Conservation (phyloP, 345 rosid genomes). For the Trapa bicornis region DNA sequence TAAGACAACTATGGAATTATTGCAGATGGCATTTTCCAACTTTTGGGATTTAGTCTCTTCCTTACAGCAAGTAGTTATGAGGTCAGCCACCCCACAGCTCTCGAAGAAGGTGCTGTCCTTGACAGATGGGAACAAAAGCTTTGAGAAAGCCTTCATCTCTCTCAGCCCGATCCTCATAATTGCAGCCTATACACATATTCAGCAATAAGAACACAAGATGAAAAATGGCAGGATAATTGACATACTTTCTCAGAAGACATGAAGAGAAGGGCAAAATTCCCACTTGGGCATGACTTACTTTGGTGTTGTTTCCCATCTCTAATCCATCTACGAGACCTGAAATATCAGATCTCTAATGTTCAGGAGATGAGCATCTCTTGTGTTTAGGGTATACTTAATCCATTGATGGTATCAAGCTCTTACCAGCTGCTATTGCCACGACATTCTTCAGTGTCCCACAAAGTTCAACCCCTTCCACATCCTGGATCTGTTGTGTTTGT, state of each 20-base stretch:
- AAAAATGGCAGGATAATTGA: background rate
- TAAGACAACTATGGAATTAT: background rate
- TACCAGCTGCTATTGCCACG: constrained; percentile 91
- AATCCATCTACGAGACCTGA: constrained; percentile 89
- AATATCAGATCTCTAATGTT: background rate
- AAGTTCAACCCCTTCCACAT: constrained; percentile 90
- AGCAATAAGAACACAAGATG: background rate
- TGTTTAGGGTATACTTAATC: background rate
- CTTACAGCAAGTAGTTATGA: constrained; percentile 91
- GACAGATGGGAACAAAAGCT: constrained; percentile 72
- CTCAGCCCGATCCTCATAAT: constrained; percentile 89
- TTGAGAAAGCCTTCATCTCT: constrained; percentile 88
- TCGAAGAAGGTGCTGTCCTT: constrained; percentile 83
- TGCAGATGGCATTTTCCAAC: background rate
- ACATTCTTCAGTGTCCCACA: constrained; percentile 96
- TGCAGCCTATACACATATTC: constrained; percentile 54
- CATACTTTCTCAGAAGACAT: background rate
- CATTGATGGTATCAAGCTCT: background rate
- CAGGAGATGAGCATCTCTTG: background rate
- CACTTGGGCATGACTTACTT: constrained; percentile 28
- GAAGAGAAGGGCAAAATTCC: background rate
- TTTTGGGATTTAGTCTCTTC: background rate
- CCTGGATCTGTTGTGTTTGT: constrained; percentile 43
- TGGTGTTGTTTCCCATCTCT: constrained; percentile 94
- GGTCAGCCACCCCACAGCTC: constrained; percentile 94